Conservation (phyloP, 495 filamentous ascomycete species). For the Physcia stellaris region DNA sequence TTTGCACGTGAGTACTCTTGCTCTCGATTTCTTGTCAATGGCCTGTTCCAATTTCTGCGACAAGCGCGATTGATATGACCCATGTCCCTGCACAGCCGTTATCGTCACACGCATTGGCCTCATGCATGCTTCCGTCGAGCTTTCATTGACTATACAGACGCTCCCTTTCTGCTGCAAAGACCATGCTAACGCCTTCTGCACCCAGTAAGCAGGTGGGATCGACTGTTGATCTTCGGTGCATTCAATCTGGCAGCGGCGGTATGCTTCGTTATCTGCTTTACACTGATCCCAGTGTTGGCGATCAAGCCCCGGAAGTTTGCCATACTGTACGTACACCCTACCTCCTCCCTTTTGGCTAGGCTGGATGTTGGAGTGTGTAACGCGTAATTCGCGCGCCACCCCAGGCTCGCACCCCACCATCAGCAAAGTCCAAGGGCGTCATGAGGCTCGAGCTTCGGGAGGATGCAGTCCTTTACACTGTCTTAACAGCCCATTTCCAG, state of each 20-base stretch:
- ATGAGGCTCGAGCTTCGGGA: constrained; percentile 10
- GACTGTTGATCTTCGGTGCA: constrained; percentile 76
- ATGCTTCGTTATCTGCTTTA: constrained; percentile 87
- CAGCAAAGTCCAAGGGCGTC: not conserved
- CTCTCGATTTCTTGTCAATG: constrained; percentile 7
- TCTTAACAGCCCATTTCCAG: constrained; percentile 4
- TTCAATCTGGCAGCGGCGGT: constrained; percentile 84
- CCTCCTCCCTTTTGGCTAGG: constrained; percentile 11
- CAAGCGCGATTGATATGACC: constrained; percentile 17
- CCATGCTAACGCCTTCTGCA: constrained; percentile 11
- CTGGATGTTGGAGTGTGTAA: not conserved
- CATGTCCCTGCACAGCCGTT: constrained; percentile 20
- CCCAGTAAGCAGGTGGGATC: constrained; percentile 93
- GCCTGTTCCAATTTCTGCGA: constrained; percentile 1
- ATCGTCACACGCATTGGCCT: constrained; percentile 17
- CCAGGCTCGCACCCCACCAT: not conserved
- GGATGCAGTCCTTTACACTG: constrained; percentile 2
- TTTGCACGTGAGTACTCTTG: constrained; percentile 85
- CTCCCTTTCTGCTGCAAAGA: constrained; percentile 5
- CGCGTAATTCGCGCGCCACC: constrained; percentile 8
- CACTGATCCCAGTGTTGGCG: constrained; percentile 67
- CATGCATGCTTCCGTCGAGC: constrained; percentile 19
- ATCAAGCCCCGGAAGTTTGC: constrained; percentile 85
- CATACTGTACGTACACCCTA: constrained; percentile 63
- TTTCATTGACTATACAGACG: constrained; percentile 2